phyloP scores from a whole-genome alignment of 2,329 filamentous ascomycete species.

The Phyllosticta citrichinensis region DNA sequence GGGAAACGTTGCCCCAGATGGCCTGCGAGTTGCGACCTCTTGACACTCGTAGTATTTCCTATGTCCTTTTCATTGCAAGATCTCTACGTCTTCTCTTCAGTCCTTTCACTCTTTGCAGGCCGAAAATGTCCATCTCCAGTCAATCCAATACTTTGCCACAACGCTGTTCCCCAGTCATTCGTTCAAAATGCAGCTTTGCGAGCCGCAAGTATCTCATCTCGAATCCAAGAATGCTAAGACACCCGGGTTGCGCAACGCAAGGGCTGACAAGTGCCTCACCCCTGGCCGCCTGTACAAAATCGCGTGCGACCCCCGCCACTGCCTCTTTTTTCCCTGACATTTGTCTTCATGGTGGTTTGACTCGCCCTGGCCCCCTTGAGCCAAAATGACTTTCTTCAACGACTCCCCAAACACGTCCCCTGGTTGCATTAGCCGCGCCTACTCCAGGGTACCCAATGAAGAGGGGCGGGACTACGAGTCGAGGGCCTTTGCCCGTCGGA shows the following conservation, averaged over 20 bases:
- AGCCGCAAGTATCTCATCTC: background rate
- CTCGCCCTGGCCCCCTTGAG: background rate
- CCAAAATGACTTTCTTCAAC: conserved; percentile 3
- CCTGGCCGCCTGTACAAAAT: background rate
- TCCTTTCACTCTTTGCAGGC: background rate
- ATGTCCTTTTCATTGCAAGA: background rate
- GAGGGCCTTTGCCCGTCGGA: background rate
- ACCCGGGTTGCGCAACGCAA: background rate
- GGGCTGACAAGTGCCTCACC: background rate
- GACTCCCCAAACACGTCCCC: background rate
- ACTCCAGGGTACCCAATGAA: background rate
- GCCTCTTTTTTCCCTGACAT: background rate
- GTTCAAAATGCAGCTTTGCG: background rate
- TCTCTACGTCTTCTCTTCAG: background rate
- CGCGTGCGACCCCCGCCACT: background rate
- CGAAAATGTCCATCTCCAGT: background rate
- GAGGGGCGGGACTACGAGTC: background rate
- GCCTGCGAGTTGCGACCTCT: background rate
- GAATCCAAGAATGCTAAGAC: background rate
- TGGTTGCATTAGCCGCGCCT: background rate
- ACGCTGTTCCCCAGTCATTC: background rate
- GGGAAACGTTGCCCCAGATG: background rate
- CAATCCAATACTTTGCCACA: background rate
- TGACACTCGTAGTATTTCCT: background rate
- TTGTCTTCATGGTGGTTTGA: background rate